A percentile compares a stretch with the other conserved stretches of the same genome.
These are phyloP conservation scores for Penicillium sp. DNA, from an alignment of 2,329 filamentous ascomycete species.

Conservation along the genomic window DNA sequence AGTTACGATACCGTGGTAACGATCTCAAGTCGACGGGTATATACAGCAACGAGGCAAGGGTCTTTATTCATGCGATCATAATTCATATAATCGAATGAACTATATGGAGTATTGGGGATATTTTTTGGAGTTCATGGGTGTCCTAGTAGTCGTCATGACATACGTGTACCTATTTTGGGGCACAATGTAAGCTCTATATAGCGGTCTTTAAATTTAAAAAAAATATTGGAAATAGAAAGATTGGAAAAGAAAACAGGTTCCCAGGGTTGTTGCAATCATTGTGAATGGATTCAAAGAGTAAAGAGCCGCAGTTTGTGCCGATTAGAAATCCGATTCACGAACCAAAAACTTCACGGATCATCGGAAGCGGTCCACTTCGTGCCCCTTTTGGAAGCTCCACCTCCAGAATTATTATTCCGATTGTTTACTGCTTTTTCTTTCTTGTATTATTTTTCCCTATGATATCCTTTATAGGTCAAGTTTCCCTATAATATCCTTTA, in stretches of 20 bases:
- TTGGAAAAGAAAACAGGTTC: no score
- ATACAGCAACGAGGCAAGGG: neutral
- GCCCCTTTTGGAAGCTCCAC: slow-evolving; percentile 7
- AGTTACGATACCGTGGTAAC: neutral
- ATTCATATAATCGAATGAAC: neutral
- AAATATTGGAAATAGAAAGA: no score
- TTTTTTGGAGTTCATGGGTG: neutral
- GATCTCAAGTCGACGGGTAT: neutral
- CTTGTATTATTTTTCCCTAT: neutral
- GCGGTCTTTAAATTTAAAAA: no score
- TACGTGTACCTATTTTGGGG: neutral
- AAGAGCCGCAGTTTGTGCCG: no score
- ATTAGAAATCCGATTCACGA: neutral
- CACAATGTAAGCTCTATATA: no score
- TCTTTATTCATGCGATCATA: neutral
- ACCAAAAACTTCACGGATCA: neutral
- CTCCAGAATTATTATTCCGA: neutral
- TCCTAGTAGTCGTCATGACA: neutral
- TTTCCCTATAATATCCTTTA: neutral
- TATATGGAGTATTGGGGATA: neutral
- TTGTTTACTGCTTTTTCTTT: neutral
- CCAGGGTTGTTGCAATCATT: no score
- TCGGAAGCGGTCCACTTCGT: slow-evolving; percentile 1
- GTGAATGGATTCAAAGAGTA: no score
- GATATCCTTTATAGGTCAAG: neutral